Evolutionary conservation across 2,329 filamentous ascomycete genomes (phyloP), one percentile per base, ranked within the genome.

Genomic region (Cucurbitaria berberidis): DNA sequence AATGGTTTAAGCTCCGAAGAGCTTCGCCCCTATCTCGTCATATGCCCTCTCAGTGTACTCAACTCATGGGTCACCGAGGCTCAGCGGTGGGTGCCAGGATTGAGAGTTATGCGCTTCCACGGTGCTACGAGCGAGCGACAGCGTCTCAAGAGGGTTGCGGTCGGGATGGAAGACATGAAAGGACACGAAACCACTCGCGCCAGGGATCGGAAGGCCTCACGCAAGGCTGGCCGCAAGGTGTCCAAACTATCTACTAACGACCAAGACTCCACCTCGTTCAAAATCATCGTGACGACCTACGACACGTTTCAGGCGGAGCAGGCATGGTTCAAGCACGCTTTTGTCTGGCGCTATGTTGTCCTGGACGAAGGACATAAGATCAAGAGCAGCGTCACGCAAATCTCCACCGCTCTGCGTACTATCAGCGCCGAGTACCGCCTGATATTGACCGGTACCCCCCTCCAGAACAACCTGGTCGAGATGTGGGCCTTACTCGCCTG

Each of bases 271-370:
- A 56, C 60, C 30, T 52, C 63, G 2, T 73, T 74, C 59, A 78
- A 79, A 62, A 70, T 99, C 51, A 81, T 99, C 6, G 84, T 99
- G 53, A 99, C 95, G 0, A 99, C 95, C 0, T 99, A 99, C 78
- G 95, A 99, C 73, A 97, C 96, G 74, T 96, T 99, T 77, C 97
- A 97, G 82, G 96, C 97, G 76, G 95, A 99, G 71, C 87, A 93
- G 30, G 90, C 91, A 0, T 84, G 98, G 68, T 82, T 99, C 34
- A 96, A 90, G 81, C 96, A 97, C 80, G 92, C 80, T 0, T 85
- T 99, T 76, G 96, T 97, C 76, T 99, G 95, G 95, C 89, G 96
- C 66, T 96, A 99, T 78, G 96, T 98, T 89, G 97, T 99, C 63
- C 93, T 99, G 57, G 95, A 99, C 67, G 95, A 99, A 81, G 95